Base-by-base conservation (phyloP, 2,329 filamentous ascomycete genomes). In the Diaporthe aspalathi region DNA sequence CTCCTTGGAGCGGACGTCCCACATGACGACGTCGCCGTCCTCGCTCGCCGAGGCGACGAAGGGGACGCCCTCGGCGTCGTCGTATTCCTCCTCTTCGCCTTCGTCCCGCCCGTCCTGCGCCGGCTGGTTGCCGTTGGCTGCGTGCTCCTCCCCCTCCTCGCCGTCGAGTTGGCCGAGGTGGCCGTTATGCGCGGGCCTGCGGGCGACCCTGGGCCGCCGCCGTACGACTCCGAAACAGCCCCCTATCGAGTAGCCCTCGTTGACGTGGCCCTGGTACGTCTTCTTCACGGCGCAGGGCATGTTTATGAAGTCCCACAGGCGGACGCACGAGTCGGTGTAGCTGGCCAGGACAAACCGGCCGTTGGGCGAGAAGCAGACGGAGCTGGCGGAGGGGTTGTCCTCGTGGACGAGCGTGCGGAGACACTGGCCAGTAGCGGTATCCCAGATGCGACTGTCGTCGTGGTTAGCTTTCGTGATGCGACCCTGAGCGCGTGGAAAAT, bases 341-440 rank as follows among this genome's bases (percentile, higher is more conserved):
- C 93, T 97, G 16, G 96, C 95, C 3, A 98, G 88, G 68, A 99
- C 92, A 79, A 93, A 98, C 74, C 93, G 94, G 22, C 96, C 95
- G 78, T 99, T 99, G 3, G 96, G 95, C 6, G 93, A 93, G 84
- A 99, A 99, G 78, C 92, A 92, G 52, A 98, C 96, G 40, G 92
- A 93, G 1, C 93, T 93, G 9, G 98, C 95, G 20, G 93, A 91
- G 0, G 94, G 94, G 79, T 97, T 97, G 80, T 98, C 96, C 83
- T 98, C 96, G 83, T 98, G 94, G 17, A 99, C 94, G 3, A 99
- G 88, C 0, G 96, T 99, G 66, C 95, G 92, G 35, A 99, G 87
- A 81, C 96, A 99, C 81, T 99, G 96, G 2, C 96, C 96, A 2
- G 95, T 98, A 22, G 91, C 91, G 0, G 95, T 97, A 78, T 99